Conservation (phyloP, 139 green algal genomes). For the Closterium sp. region DNA sequence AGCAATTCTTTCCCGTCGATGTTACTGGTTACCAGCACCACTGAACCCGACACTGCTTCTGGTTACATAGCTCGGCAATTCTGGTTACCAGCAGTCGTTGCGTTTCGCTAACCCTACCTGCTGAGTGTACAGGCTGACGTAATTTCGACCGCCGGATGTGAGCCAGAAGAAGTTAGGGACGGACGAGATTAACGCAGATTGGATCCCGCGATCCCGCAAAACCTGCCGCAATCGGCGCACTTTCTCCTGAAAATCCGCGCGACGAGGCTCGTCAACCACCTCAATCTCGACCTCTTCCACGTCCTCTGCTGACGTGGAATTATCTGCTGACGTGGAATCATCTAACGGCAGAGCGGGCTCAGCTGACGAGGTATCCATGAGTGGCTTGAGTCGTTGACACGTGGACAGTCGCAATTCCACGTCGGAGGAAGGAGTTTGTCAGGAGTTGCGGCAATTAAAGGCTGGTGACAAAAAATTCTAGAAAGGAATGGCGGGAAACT, state of each 20-base stretch:
- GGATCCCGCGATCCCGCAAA: background rate
- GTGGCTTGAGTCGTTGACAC: background rate
- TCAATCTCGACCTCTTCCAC: background rate
- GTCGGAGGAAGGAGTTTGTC: no score
- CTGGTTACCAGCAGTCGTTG: no score
- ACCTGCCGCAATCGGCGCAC: background rate
- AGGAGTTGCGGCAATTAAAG: no score
- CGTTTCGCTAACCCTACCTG: background rate
- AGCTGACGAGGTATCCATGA: background rate
- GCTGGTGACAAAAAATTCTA: background rate
- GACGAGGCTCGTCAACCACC: background rate
- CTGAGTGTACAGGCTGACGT: background rate
- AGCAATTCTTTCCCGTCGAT: no score
- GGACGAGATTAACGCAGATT: background rate
- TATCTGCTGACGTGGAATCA: no score
- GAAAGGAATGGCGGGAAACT: no score
- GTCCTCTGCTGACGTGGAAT: background rate
- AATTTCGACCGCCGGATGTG: constrained; percentile 1
- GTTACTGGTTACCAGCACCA: no score
- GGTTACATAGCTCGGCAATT: no score
- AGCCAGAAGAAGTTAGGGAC: constrained; percentile 8
- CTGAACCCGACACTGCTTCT: no score
- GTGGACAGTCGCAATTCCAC: background rate
- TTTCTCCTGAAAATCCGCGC: constrained; percentile 1
- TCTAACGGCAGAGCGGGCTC: background rate